A percentile compares a stretch with the other conserved stretches of the same genome.
phyloP scores from a whole-genome alignment of 768 basidiomycete species.

The Paxillus ammoniavirescens region DNA sequence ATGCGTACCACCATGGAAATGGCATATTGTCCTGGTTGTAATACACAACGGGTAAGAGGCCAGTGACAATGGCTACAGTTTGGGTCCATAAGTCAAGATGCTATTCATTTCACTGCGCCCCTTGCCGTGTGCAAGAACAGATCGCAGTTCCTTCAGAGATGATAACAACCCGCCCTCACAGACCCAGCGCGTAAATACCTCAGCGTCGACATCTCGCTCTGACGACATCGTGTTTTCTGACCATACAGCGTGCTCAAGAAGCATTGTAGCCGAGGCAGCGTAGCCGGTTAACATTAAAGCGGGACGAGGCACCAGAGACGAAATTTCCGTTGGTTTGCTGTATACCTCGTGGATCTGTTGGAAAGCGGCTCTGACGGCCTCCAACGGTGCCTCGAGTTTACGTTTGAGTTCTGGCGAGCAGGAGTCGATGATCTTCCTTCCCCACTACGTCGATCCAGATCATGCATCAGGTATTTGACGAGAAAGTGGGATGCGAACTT shows the following conservation, averaged over 20 bases:
- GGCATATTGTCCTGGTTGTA: not conserved
- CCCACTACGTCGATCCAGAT: slow-evolving; percentile 46
- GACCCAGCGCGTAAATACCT: slow-evolving; percentile 56
- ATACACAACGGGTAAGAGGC: not conserved
- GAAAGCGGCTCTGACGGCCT: slow-evolving; percentile 39
- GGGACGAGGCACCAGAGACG: slow-evolving; percentile 52
- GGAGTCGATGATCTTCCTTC: slow-evolving; percentile 38
- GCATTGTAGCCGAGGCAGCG: slow-evolving; percentile 49
- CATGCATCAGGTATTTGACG: not conserved
- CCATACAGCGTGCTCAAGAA: slow-evolving; percentile 74
- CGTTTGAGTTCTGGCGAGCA: slow-evolving; percentile 36
- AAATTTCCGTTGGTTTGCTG: slow-evolving; percentile 30
- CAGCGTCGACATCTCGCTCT: slow-evolving; percentile 42
- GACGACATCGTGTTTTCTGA: slow-evolving; percentile 32
- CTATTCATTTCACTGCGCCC: slow-evolving; percentile 16
- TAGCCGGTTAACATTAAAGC: slow-evolving; percentile 59
- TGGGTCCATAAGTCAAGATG: slow-evolving; percentile 16
- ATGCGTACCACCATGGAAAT: not conserved
- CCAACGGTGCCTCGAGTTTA: slow-evolving; percentile 29
- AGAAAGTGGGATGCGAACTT: slow-evolving; percentile 17
- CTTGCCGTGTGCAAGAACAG: not conserved
- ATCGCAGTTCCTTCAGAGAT: slow-evolving; percentile 24
- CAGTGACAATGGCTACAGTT: slow-evolving; percentile 9
- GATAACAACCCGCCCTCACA: slow-evolving; percentile 34
- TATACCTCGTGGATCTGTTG: slow-evolving; percentile 41